Conservation (phyloP, 805 yeast genomes). For the Candida multigemmis region DNA sequence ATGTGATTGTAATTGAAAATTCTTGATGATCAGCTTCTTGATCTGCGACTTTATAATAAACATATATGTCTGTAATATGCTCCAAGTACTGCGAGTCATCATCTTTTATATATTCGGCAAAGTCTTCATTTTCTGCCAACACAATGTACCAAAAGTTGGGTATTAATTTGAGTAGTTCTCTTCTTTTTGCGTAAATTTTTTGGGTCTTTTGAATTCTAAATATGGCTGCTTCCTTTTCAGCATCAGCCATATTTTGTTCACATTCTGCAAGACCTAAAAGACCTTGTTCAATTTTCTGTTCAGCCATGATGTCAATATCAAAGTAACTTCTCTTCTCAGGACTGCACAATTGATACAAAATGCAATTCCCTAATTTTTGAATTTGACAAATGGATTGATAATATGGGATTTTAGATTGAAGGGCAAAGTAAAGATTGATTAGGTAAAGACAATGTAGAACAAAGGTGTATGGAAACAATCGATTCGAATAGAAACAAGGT, state of each 20-base stretch:
- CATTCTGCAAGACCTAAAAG: conserved; percentile 43
- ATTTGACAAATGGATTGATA: too few species aligned
- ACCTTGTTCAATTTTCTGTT: conserved; percentile 13
- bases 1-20: conserved; percentile 53
- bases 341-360: too few species aligned
- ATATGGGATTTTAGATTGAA: too few species aligned
- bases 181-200: conserved; percentile 50
- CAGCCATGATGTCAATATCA: conserved; percentile 4
- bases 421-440: too few species aligned
- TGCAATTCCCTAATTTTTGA: too few species aligned
- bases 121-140: conserved; percentile 74
- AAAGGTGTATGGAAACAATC: too few species aligned
- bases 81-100: conserved; percentile 76
- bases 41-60: conserved; percentile 40
- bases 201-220: conserved; percentile 44
- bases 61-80: conserved; percentile 50
- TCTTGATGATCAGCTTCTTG: conserved; percentile 30
- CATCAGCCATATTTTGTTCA: conserved; percentile 49
- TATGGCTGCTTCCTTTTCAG: conserved; percentile 53
- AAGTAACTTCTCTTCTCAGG: too few species aligned
- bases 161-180: conserved; percentile 40
- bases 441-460: too few species aligned
- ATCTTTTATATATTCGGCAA: conserved; percentile 68
- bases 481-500: too few species aligned
- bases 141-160: conserved; percentile 87